These are phyloP conservation scores for Phytophthora agathidicida DNA, from an alignment of 352 stramenopile genomes.

Conservation along the genomic window DNA sequence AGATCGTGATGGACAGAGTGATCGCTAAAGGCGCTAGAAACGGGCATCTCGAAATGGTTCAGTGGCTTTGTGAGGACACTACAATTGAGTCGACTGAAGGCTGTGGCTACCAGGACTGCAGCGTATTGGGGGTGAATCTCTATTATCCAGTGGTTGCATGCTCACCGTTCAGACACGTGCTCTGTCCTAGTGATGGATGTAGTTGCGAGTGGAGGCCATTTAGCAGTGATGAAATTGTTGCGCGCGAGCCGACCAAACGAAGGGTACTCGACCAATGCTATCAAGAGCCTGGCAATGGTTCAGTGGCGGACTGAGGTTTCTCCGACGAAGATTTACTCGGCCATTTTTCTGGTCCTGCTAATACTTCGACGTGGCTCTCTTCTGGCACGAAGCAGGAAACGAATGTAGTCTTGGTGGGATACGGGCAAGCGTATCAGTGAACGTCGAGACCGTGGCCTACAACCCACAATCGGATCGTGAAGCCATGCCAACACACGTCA, in stretches of 20 bases:
- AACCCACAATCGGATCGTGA: not conserved
- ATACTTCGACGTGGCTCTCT: conserved; percentile 6
- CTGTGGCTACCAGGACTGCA: not conserved
- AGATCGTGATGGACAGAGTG: not conserved
- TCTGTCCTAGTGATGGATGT: conserved; percentile 4
- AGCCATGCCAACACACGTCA: conserved; percentile 20
- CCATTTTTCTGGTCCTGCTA: not conserved
- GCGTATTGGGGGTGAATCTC: not conserved
- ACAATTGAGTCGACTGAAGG: not conserved
- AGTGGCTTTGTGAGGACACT: not conserved
- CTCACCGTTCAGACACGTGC: not conserved
- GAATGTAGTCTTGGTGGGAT: too few relatives aligned
- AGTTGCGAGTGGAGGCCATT: not conserved
- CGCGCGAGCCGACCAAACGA: conserved; percentile 4
- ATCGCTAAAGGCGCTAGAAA: not conserved
- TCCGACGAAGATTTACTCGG: too few relatives aligned
- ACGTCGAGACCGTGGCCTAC: not conserved
- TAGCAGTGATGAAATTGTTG: conserved; percentile 7
- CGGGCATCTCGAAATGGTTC: not conserved
- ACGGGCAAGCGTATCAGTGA: too few relatives aligned
- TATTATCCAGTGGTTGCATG: not conserved
- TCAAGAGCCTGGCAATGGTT: not conserved
- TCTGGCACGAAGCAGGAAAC: not conserved
- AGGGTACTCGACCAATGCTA: conserved; percentile 1
- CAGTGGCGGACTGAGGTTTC: too few relatives aligned